A percentile compares a stretch with the other conserved stretches of the same genome.
These are phyloP conservation scores for Coemansia sp. DNA, from an alignment of 192 early-diverging fungal species.

Conservation along the genomic window DNA sequence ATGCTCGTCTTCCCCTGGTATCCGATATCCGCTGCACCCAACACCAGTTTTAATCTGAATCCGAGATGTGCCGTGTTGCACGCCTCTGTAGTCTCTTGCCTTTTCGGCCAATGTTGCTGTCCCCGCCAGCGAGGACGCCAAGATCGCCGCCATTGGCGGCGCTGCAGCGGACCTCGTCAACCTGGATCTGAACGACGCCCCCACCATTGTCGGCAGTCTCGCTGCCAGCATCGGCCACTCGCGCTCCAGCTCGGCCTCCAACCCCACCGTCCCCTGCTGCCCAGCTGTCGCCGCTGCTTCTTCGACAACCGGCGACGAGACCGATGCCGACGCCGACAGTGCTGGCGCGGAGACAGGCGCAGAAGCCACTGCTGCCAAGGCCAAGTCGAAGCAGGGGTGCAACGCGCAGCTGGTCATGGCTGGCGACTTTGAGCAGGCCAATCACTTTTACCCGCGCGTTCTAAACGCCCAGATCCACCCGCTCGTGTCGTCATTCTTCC, in stretches of 20 bases:
- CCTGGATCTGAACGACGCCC: neutral
- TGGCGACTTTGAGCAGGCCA: slow-evolving; percentile 73
- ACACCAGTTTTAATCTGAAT: neutral
- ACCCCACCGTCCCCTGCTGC: neutral
- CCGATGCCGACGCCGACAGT: neutral
- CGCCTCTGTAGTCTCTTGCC: neutral
- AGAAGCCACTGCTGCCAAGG: neutral
- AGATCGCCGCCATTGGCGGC: slow-evolving; percentile 1
- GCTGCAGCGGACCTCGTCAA: neutral
- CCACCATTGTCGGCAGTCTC: slow-evolving; percentile 5
- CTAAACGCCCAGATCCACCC: slow-evolving; percentile 87
- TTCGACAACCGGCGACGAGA: slow-evolving; percentile 1
- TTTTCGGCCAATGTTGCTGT: neutral
- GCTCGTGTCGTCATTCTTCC: slow-evolving; percentile 78
- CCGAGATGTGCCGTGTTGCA: neutral
- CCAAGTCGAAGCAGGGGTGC: neutral
- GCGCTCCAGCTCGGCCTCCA: slow-evolving; percentile 4
- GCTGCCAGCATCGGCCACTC: slow-evolving; percentile 7
- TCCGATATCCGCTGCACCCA: neutral
- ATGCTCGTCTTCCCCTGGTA: neutral
- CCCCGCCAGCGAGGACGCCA: slow-evolving; percentile 2
- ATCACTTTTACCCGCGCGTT: slow-evolving; percentile 87
- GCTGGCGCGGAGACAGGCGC: neutral
- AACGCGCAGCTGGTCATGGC: slow-evolving; percentile 8
- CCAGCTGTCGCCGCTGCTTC: neutral